Evolutionary conservation across 176 grass and related monocot species (phyloP), one percentile per base, ranked within the genome.

Genomic region (Aechmea fasciata): DNA sequence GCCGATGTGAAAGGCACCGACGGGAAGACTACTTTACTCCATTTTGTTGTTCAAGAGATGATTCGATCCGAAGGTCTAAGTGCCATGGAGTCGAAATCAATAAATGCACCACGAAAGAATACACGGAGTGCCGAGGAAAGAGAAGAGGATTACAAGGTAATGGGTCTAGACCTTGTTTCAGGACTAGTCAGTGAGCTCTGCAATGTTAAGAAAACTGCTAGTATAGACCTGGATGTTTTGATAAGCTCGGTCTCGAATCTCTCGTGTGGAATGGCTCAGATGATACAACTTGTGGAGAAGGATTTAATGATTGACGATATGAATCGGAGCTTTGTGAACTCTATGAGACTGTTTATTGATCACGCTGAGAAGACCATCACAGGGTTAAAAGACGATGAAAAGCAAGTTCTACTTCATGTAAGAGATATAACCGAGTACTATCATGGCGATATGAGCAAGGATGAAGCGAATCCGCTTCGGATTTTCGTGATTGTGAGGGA

Each of bases 401-500:
- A 77, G 1, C 74, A 49, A 3, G 94, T 92, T 3, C 78, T 97
- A 61, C 65, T 77, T 52, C 94, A 92, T 69, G 94, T 97, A 33
- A 81, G 86, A 77, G 84, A 90, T 23, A 90, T 92, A 69, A 85
- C 89, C 12, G 94, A 97, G 79, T 97, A 97, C 53, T 97, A 97
- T 77, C 94, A 97, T 79, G 94, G 94, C 28, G 84, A 92, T 79
- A 77, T 87, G 12, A 82, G 84, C 67, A 97, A 64, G 78, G 94
- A 97, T 33, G 94, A 97, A 65, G 69, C 77, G 1, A 90, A 85
- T 74, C 93, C 89, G n/a, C 87, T 92, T 18, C 61, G 84, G 74
- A 92, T 97, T 69, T 97, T 97, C 57, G 89, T 97, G 47, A 92
- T 97, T 53, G 94, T 97, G 68, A 85, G 89, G 68, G 94, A 97